Base-by-base conservation (phyloP, 2,329 filamentous ascomycete genomes). In the Kalaharituber pfeilii region DNA sequence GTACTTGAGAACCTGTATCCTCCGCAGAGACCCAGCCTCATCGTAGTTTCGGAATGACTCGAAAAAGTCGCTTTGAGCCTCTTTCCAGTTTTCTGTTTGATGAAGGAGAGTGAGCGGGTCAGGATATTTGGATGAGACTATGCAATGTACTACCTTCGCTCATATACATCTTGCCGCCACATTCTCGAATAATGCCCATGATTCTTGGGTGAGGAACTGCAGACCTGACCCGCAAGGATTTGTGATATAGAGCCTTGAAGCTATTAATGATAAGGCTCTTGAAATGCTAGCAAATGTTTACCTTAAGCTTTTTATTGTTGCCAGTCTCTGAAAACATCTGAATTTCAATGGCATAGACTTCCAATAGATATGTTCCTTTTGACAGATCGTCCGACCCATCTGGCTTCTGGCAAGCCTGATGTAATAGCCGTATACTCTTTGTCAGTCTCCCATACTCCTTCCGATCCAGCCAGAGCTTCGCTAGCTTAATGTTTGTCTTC, bases 121-220 rank as follows among this genome's bases (percentile, higher is more conserved):
- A n/a, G n/a, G n/a, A n/a, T n/a, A 24, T 45, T 8, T 39, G 25
- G 28, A 56, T 49, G 57, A 20, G 30, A 45, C 18, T 24, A 2
- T 15, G n/a, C n/a, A n/a, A n/a, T n/a, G n/a, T 45, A 28, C n/a
- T 54, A 62, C 62, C 62, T 74, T 98, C 91, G 68, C 85, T 91
- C 91, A 98, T 96, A 72, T 96, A 88, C 91, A 98, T 98, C 74
- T 98, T 98, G 63, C 91, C 91, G 65, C 91, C 91, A 67, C 91
- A 98, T 71, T 98, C 91, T 53, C 89, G 83, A 66, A 98, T 98
- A 67, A 98, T 89, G 51, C 91, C 91, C 86, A 96, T 95, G 67
- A 98, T 94, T 71, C 94, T 94, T 56, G 91, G 91, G 70, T 98
- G 91, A 36, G 91, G 89, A 11, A 98, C 91, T 0, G 91, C 91